Conservation (phyloP, 345 rosid genomes). For the Schrenkiella parvula region DNA sequence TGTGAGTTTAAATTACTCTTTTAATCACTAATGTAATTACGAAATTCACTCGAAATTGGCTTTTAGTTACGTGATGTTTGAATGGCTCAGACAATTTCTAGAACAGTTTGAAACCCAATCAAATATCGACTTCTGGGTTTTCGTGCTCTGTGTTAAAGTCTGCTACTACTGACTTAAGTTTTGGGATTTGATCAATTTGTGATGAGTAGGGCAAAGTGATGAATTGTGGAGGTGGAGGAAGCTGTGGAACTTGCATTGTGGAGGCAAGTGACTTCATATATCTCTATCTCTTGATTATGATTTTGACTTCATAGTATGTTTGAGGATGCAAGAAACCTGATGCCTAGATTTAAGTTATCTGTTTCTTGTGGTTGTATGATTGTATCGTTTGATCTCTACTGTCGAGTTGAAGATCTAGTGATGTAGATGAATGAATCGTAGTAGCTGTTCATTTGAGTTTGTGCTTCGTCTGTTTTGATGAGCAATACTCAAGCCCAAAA, state of each 20-base stretch:
- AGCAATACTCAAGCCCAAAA: not conserved
- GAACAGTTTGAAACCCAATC: not conserved
- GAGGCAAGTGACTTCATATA: constrained; percentile 45
- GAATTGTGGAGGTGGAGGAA: constrained; percentile 97
- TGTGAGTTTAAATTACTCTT: constrained; percentile 38
- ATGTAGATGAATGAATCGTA: not conserved
- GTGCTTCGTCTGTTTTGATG: not conserved
- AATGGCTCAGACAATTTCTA: not conserved
- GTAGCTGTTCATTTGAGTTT: not conserved
- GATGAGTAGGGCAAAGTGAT: constrained; percentile 70
- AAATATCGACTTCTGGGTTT: not conserved
- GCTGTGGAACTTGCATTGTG: constrained; percentile 93
- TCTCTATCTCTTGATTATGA: not conserved
- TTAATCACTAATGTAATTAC: not conserved
- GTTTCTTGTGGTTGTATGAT: not conserved
- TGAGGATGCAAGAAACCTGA: not conserved
- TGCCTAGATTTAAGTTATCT: not conserved
- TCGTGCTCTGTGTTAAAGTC: not conserved
- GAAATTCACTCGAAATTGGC: not conserved
- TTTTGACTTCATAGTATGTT: not conserved
- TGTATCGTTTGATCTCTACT: not conserved
- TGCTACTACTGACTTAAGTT: not conserved
- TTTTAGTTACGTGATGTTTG: not conserved
- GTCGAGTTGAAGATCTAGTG: not conserved
- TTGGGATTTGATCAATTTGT: not conserved